phyloP scores from a whole-genome alignment of 371 early-diverging fungal genomes.

The Lichtheimia corymbifera region DNA sequence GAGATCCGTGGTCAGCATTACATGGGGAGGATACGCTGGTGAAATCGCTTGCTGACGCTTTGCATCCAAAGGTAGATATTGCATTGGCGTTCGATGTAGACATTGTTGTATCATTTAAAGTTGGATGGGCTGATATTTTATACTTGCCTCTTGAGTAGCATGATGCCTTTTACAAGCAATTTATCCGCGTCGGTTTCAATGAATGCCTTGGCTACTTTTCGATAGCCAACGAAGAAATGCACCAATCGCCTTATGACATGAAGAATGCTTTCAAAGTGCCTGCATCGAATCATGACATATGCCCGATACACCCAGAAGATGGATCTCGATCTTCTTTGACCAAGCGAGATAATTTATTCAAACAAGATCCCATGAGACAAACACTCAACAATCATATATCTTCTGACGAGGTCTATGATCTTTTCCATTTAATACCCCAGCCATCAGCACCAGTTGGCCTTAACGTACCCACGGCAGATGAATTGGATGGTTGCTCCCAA shows the following conservation, averaged over 20 bases:
- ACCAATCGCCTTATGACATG: no score
- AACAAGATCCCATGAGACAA: no score
- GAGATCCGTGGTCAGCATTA: slow-evolving; percentile 59
- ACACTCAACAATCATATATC: no score
- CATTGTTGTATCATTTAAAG: no score
- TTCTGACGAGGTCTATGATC: neutral
- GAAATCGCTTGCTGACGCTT: slow-evolving; percentile 31
- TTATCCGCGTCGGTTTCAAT: slow-evolving; percentile 28
- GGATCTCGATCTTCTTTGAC: no score
- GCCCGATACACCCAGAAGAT: no score
- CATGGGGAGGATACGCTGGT: slow-evolving; percentile 34
- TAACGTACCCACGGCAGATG: neutral
- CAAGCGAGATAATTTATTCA: no score
- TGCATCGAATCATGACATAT: no score
- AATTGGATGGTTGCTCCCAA: neutral
- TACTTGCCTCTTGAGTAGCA: no score
- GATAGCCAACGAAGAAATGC: neutral
- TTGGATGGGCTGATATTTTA: no score
- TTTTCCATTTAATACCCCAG: neutral
- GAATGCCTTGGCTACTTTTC: slow-evolving; percentile 31
- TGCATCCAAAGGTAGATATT: slow-evolving; percentile 22
- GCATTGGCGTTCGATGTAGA: no score
- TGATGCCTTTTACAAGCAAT: slow-evolving; percentile 28
- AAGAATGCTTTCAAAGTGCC: no score
- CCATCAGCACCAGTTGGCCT: neutral